Evolutionary conservation across 2,329 filamentous ascomycete species (phyloP).

Genomic region (Exophiala xenobiotica): DNA sequence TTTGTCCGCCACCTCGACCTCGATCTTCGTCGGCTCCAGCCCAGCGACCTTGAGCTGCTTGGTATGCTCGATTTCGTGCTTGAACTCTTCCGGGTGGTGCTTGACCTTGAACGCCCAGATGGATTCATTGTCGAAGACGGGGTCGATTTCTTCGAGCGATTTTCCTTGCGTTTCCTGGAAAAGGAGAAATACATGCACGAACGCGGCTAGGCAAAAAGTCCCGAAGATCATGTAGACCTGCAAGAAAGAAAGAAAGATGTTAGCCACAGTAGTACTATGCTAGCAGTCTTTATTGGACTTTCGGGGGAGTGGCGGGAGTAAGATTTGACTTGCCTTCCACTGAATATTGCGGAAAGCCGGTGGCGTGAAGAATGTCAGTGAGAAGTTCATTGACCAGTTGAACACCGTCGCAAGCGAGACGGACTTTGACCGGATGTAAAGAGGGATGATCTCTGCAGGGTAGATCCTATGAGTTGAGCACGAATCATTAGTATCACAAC

Average conservation of each 20-base stretch:
- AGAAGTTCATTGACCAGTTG: constrained; percentile 64
- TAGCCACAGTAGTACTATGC: too few relatives aligned
- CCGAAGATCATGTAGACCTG: constrained; percentile 77
- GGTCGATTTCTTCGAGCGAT: constrained; percentile 62
- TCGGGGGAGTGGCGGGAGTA: too few relatives aligned
- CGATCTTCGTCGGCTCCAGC: too few relatives aligned
- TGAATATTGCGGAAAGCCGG: constrained; percentile 58
- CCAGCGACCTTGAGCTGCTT: too few relatives aligned
- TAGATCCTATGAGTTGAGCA: too few relatives aligned
- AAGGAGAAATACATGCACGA: constrained; percentile 65
- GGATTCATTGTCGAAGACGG: constrained; percentile 20
- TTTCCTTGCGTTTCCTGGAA: constrained; percentile 70
- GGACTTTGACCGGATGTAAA: constrained; percentile 63
- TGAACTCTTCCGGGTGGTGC: background rate
- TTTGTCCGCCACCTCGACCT: too few relatives aligned
- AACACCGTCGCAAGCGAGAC: constrained; percentile 59
- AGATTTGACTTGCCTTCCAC: too few relatives aligned
- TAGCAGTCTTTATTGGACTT: too few relatives aligned
- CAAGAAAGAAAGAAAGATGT: too few relatives aligned
- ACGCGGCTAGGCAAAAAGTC: constrained; percentile 66
- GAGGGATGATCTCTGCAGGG: constrained; percentile 62
- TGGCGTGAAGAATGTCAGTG: constrained; percentile 55
- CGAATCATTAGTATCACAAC: too few relatives aligned
- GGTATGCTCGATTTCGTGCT: too few relatives aligned
- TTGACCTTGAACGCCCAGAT: too few relatives aligned